Base-by-base conservation (phyloP, 768 basidiomycete genomes). In the Chalciporus chontae region DNA sequence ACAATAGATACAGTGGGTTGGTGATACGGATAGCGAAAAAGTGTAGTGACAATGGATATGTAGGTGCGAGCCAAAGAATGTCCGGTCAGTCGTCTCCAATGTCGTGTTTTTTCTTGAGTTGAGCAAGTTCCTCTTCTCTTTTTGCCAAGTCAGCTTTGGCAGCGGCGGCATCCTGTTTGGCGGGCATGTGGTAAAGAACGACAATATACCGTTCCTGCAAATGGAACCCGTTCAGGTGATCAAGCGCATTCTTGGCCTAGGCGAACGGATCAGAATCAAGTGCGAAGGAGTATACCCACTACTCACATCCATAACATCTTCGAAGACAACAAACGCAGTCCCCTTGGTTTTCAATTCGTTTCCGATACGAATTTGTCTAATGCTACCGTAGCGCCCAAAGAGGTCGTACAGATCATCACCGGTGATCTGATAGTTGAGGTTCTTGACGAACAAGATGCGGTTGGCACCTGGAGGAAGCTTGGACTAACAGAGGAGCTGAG, bases 181-280 rank as follows among this genome's bases (percentile, higher is more conserved):
- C 86, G 32, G 94, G 92, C 85, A 97, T 95, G 66, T 98, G 94
- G 63, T 95, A 98, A 24, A 97, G 74, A 8, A 98, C 95, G 50
- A 99, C 95, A 46, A 99, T 95, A 71, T 98, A 99, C 21, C 95
- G 87, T 70, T 96, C 95, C 73, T 94, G 93, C 51, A 99, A 69
- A 73, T 99, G 95, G 74, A 99, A 99, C 40, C 95, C 95, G 60
- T 98, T 98, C 63, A 98, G 69, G 69, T 96, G 94, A 64, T 94
- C 94, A 49, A 96, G 81, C 0, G 95, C 95, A 63, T 94, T 94
- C 71, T 96, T 95, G 18, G 95, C 95, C 90, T 96, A 62, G 11
- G 47, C 43, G 37, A 44, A 46, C 47, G 50, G 52, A 45, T 53
- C 57, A 64, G 37, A 58, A 47, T 44, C 21, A 44, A 45, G 39